Evolutionary conservation across 2,329 filamentous ascomycete species (phyloP), one percentile per base, ranked within the genome.

Genomic region (Ampelomyces quisqualis): DNA sequence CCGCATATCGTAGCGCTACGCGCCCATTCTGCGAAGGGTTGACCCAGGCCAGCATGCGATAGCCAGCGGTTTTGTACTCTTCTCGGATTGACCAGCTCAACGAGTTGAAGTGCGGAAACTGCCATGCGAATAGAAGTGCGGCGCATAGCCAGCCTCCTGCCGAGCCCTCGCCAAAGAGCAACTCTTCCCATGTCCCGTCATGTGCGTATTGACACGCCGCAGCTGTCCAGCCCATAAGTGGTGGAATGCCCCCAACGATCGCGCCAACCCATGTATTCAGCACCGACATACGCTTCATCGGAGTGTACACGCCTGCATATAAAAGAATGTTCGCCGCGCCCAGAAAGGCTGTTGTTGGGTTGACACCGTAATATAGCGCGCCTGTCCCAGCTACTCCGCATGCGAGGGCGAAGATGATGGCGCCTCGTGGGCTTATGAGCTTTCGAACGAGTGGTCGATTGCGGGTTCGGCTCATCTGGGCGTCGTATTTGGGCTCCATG

Each of bases 101-200:
- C 1, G 90, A 86, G 78, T 96, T 97, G 74, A 98, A 98, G 71
- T 98, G 93, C 3, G 93, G 90, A 63, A 98, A 97, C 65, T 98
- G 91, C 93, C 93, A 98, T 9, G 90, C 86, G 54, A 95, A 95
- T 4, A 98, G 75, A 5, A 97, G 72, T 0, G 78, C 82, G 1
- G 88, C 91, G 10, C 96, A 74, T 1, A 97, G 73, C 93, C 93
- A 98, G 3, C 91, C 93, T 4, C 93, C 93, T 8, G 82, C 71
- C 18, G 75, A 78, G 67, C 81, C 60, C 65, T 84, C 64, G 59
- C 87, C 84, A 41, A 94, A 80, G 0, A 95, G 74, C 26, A 95
- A 77, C 62, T 93, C 88, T 34, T 79, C 77, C 84, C 86, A 93
- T 8, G 81, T 84, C 3, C 65, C 67, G 5, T 63, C 58, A 20